A percentile compares a stretch with the other conserved stretches of the same genome.
Conservation (phyloP, 768 basidiomycete species). For the Boletus vinaceobasis region DNA sequence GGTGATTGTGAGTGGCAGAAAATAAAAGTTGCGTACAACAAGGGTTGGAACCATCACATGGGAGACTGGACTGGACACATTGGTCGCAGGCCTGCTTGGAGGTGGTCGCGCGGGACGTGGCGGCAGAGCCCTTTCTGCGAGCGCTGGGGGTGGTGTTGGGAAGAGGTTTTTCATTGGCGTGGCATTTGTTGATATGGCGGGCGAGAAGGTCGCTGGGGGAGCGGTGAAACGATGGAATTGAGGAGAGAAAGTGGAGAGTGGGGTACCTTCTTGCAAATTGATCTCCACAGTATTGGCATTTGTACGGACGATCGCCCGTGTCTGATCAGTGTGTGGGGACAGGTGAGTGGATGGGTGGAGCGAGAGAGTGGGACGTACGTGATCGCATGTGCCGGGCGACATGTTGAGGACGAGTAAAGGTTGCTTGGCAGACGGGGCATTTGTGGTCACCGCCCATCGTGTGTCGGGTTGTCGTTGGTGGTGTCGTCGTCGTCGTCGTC, state of each 20-base stretch:
- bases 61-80: constrained; percentile 70
- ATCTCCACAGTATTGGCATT: constrained; percentile 84
- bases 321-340: constrained; percentile 45
- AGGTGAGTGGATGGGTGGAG: constrained; percentile 20
- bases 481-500: constrained; percentile 5
- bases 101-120: constrained; percentile 69
- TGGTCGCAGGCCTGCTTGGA: constrained; percentile 85
- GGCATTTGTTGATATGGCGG: constrained; percentile 85
- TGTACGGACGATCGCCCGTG: constrained; percentile 87
- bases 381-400: constrained; percentile 89
- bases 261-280: constrained; percentile 80
- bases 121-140: constrained; percentile 64
- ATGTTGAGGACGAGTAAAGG: constrained; percentile 87
- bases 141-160: constrained; percentile 32
- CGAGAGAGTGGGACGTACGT: constrained; percentile 51
- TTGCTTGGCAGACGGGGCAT: constrained; percentile 83
- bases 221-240: constrained; percentile 5
- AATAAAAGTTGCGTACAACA: constrained; percentile 50
- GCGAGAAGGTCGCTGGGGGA: constrained; percentile 73
- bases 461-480: background rate
- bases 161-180: constrained; percentile 65
- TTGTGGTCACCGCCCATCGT: constrained; percentile 80
- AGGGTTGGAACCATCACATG: constrained; percentile 77
- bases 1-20: background rate
- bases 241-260: constrained; percentile 1